phyloP scores from a whole-genome alignment of 2,329 filamentous ascomycete species.

The Balansia obtecta region DNA sequence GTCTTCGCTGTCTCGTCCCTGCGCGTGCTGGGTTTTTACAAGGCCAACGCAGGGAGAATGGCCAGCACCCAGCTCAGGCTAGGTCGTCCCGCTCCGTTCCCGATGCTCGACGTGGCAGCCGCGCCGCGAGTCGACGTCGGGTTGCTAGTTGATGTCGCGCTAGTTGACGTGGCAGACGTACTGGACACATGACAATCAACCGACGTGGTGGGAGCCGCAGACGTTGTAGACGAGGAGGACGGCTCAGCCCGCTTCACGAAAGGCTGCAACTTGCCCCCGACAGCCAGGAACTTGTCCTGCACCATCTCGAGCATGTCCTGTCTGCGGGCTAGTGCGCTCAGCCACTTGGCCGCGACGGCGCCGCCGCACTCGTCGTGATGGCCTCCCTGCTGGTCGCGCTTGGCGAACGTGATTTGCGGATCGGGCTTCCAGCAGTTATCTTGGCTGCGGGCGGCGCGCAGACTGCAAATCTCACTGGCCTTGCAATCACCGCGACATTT shows the following conservation, averaged over 20 bases:
- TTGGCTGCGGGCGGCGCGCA: constrained; percentile 36
- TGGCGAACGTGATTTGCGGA: constrained; percentile 19
- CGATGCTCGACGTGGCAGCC: not conserved
- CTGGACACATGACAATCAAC: not conserved
- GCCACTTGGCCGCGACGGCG: constrained; percentile 13
- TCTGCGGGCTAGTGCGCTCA: constrained; percentile 13
- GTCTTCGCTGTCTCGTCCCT: too few relatives aligned
- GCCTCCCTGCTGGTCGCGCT: constrained; percentile 10
- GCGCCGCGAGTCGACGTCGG: too few relatives aligned
- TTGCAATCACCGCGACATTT: constrained; percentile 29
- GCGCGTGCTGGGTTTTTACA: not conserved
- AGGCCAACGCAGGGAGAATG: not conserved
- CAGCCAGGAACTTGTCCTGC: constrained; percentile 9
- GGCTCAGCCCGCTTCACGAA: not conserved
- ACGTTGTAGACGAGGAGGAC: not conserved
- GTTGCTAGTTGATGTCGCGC: too few relatives aligned
- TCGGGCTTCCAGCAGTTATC: constrained; percentile 33
- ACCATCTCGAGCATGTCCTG: constrained; percentile 13
- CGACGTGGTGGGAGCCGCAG: not conserved
- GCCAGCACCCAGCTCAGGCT: not conserved
- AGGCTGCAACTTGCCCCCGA: not conserved
- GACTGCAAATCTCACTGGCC: constrained; percentile 33
- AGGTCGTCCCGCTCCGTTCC: not conserved
- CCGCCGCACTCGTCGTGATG: constrained; percentile 16
- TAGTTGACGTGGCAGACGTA: too few relatives aligned